phyloP scores from a whole-genome alignment of 2,329 filamentous ascomycete genomes.

The Pleoardoris graminearum region DNA sequence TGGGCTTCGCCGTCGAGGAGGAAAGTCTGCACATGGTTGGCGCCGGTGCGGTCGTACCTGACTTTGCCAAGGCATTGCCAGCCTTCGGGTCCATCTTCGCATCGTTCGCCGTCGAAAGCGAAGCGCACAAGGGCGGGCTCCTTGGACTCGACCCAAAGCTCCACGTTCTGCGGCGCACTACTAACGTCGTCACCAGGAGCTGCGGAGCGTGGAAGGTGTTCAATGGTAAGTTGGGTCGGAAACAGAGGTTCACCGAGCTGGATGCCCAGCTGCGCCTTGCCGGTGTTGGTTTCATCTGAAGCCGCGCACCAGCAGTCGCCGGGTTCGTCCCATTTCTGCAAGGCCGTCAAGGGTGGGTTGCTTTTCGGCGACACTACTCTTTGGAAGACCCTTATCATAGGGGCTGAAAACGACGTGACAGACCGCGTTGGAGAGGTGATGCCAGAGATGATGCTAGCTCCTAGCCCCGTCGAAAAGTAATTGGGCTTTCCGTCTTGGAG shows the following conservation, averaged over 20 bases:
- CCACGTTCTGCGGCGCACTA: slow-evolving; percentile 49
- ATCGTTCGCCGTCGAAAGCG: slow-evolving; percentile 19
- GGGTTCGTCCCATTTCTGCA: slow-evolving; percentile 73
- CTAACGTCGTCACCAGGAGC: slow-evolving; percentile 42
- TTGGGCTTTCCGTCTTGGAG: slow-evolving; percentile 60
- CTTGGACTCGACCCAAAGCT: slow-evolving; percentile 50
- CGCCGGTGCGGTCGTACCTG: slow-evolving; percentile 47
- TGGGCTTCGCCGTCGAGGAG: slow-evolving; percentile 38
- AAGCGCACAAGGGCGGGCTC: slow-evolving; percentile 28
- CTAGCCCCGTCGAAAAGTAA: slow-evolving; percentile 68
- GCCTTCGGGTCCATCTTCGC: slow-evolving; percentile 19
- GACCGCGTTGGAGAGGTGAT: slow-evolving; percentile 60
- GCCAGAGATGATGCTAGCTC: slow-evolving; percentile 64
- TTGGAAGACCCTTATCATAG: slow-evolving; percentile 7
- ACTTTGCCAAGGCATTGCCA: slow-evolving; percentile 49
- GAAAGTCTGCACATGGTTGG: slow-evolving; percentile 50
- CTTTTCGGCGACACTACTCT: slow-evolving; percentile 24
- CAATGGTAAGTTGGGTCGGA: slow-evolving; percentile 49
- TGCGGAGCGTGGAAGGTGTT: slow-evolving; percentile 49
- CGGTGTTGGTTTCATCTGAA: slow-evolving; percentile 50
- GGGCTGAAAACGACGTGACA: slow-evolving; percentile 14
- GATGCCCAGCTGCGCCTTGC: slow-evolving; percentile 68
- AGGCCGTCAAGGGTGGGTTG: slow-evolving; percentile 58
- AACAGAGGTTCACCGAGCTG: slow-evolving; percentile 40
- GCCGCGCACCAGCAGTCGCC: slow-evolving; percentile 87